phyloP scores from a whole-genome alignment of 352 stramenopile genomes.

The Globisporangium emineosum region DNA sequence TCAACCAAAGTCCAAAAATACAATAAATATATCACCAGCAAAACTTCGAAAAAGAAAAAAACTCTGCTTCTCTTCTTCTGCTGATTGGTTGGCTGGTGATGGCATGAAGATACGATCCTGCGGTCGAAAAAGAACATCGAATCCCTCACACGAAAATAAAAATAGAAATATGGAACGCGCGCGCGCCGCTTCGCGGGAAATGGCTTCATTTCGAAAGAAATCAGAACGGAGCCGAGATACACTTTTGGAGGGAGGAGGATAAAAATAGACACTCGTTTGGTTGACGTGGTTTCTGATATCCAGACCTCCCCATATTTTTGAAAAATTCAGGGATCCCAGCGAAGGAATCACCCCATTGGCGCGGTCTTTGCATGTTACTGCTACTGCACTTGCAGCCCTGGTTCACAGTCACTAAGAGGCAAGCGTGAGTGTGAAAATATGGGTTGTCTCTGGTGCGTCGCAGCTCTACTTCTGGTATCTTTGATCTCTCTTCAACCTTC shows the following conservation, averaged over 20 bases:
- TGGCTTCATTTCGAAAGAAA: constrained; percentile 2
- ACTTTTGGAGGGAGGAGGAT: not conserved
- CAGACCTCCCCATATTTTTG: not conserved
- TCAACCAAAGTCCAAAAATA: not conserved
- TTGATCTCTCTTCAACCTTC: not conserved
- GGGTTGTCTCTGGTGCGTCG: not conserved
- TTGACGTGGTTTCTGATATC: not conserved
- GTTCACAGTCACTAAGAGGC: not conserved
- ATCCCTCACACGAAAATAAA: not conserved
- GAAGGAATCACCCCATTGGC: too few species aligned
- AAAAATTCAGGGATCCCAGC: not conserved
- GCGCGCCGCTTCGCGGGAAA: not conserved
- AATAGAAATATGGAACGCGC: not conserved
- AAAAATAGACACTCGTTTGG: not conserved
- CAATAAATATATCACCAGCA: not conserved
- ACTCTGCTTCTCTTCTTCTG: too few species aligned
- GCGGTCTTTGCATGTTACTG: too few species aligned
- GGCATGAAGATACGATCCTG: not conserved
- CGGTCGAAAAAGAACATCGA: not conserved
- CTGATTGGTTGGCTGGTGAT: not conserved
- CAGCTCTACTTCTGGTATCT: not conserved
- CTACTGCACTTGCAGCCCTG: too few species aligned
- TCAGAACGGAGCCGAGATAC: constrained; percentile 1
- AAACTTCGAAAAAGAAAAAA: not conserved
- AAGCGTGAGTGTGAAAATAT: too few species aligned